phyloP scores from a whole-genome alignment of 129 eudicot species.

The Pseudognaphalium luteoalbum region DNA sequence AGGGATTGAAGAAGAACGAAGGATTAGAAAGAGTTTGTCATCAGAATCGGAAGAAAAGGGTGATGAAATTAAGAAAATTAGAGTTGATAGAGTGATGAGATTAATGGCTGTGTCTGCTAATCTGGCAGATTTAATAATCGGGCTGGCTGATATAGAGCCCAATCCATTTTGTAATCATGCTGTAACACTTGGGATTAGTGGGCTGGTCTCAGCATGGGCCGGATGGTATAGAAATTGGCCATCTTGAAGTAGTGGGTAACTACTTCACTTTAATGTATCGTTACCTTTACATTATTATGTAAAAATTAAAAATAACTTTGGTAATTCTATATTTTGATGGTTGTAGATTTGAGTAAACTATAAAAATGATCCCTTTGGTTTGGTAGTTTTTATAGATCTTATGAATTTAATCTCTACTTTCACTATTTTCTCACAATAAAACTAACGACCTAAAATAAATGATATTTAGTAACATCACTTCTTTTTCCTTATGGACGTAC shows the following conservation, averaged over 20 bases:
- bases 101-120: constrained; percentile 94
- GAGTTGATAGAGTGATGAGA: constrained; percentile 87
- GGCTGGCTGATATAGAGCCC: constrained; percentile 90
- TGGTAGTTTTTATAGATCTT: not conserved
- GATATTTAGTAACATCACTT: too few species aligned
- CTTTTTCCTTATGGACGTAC: too few species aligned
- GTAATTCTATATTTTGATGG: not conserved
- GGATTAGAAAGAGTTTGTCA: constrained; percentile 27
- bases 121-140: constrained; percentile 83
- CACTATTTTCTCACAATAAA: too few species aligned
- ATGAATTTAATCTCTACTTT: too few species aligned
- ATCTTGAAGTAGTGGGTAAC: constrained; percentile 30
- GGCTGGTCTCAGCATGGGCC: constrained; percentile 99
- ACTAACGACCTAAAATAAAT: too few species aligned
- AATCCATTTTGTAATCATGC: constrained; percentile 89
- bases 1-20: constrained; percentile 53
- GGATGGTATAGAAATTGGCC: constrained; percentile 99
- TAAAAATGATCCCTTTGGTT: not conserved
- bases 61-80: constrained; percentile 47
- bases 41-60: constrained; percentile 34
- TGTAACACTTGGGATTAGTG: constrained; percentile 86
- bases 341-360: not conserved
- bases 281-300: not conserved
- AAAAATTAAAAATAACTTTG: not conserved
- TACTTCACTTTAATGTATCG: not conserved